Conservation (phyloP, 805 yeast genomes). For the Kodamaea leandrae region DNA sequence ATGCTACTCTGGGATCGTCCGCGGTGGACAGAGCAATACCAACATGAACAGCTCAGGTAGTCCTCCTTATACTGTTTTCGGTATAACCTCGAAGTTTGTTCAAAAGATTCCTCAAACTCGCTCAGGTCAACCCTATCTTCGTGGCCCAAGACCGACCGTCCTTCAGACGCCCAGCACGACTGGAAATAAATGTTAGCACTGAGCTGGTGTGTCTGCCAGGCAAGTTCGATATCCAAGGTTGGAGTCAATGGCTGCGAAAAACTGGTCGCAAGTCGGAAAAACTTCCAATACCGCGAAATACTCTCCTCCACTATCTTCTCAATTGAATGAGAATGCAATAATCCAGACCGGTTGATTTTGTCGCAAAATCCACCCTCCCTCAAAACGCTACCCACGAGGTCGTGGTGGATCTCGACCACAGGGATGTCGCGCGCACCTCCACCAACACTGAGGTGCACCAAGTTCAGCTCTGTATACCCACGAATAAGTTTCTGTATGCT, state of each 20-base stretch:
- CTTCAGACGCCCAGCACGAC: constrained; percentile 16
- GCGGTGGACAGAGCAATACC: constrained; percentile 14
- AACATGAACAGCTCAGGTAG: constrained; percentile 24
- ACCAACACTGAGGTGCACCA: constrained; percentile 10
- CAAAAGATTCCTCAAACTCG: constrained; percentile 12
- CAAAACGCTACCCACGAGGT: constrained; percentile 24
- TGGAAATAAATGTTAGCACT: constrained; percentile 15
- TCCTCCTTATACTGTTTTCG: constrained; percentile 15
- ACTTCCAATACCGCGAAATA: constrained; percentile 17
- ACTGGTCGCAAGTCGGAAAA: constrained; percentile 16
- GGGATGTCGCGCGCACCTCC: too few species aligned
- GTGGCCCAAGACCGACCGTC: constrained; percentile 9
- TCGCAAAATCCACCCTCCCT: constrained; percentile 22
- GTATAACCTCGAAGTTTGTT: constrained; percentile 17
- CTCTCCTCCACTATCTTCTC: constrained; percentile 15
- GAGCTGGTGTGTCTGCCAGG: constrained; percentile 31
- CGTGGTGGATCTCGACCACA: too few species aligned
- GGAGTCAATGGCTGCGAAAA: too few species aligned
- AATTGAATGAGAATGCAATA: constrained; percentile 16
- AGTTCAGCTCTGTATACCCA: constrained; percentile 10
- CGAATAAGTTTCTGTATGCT: background rate
- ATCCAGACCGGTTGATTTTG: constrained; percentile 19
- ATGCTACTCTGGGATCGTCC: constrained; percentile 14
- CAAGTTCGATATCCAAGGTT: constrained; percentile 26
- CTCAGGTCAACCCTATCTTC: constrained; percentile 6